Evolutionary conservation across 345 rosid species (phyloP).

Genomic region (Murraya paniculata): DNA sequence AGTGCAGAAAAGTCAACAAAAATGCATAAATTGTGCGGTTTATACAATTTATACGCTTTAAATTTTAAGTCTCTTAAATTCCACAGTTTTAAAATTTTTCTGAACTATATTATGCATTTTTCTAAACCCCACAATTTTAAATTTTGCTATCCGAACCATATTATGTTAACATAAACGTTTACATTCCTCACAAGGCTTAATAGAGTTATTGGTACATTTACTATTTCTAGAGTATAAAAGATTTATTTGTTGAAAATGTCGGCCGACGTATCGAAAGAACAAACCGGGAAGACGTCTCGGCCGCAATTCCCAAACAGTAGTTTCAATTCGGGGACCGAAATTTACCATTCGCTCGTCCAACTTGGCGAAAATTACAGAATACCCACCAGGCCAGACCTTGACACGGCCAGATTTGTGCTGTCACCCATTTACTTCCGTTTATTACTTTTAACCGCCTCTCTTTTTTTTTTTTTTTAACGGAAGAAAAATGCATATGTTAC

Average conservation of each 20-base stretch:
- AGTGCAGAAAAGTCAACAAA: no score
- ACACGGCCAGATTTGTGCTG: constrained; percentile 33
- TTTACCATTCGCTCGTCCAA: constrained; percentile 40
- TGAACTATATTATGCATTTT: no score
- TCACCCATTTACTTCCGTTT: no score
- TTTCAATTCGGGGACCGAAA: constrained; percentile 34
- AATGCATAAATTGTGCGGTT: no score
- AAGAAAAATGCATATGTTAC: no score
- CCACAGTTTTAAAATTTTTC: no score
- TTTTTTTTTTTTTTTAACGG: no score
- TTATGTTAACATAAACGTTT: not conserved
- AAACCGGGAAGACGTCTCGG: constrained; percentile 2
- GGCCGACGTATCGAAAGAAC: constrained; percentile 14
- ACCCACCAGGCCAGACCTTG: constrained; percentile 38
- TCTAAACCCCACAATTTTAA: no score
- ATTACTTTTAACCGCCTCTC: no score
- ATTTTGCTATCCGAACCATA: no score
- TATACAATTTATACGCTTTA: no score
- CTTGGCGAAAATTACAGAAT: constrained; percentile 29
- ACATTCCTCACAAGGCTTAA: not conserved
- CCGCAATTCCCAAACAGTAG: constrained; percentile 20
- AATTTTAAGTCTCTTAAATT: no score
- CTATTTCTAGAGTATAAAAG: not conserved
- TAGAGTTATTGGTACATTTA: not conserved
- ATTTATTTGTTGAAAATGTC: constrained; percentile 22